Evolutionary conservation across 2,329 filamentous ascomycete species (phyloP), one percentile per base, ranked within the genome.

Genomic region (Hymenoscyphus infarciens): DNA sequence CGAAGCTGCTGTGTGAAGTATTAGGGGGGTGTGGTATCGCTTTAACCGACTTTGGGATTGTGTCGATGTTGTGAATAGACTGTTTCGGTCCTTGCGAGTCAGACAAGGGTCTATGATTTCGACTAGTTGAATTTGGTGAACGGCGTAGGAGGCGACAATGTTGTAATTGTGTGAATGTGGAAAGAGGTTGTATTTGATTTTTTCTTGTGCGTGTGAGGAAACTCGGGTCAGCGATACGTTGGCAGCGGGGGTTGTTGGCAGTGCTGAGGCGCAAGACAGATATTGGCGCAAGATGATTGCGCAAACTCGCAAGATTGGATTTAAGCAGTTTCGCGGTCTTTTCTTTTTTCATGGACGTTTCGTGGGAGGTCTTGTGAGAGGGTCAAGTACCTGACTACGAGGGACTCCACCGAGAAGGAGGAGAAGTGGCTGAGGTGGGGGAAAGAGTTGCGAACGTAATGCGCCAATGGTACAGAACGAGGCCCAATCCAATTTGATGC

Each of bases 1-100:
- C 57, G 35, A 60, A 22, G 53, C 55, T 64, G 15, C 65, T 66
- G 45, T 64, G 63, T n/a, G 65, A 33, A 33, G 53, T 61, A 31
- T 27, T 27, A 3, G 19, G 8, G 22, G 10, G 19, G 1, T 15
- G 19, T 52, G 31, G 55, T 11, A 29, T 15, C 33, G 42, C 35
- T 29, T 38, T 35, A 13, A 29, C 22, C 27, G 29, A 22, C 45
- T 52, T 52, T 11, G 7, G 39, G 25, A 19, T 52, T 52, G 57
- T 52, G 22, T 33, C 22, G 45, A 42, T 27, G 19, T 4, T n/a
- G 59, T n/a, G n/a, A 56, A 60, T 55, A 55, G 59, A 16, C 10
- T 39, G 59, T 56, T 54, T 56, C 57, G 57, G 22, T 27, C 29
- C 54, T 38, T 56, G 52, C 53, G 53, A 49, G 35, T 42, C 39